These are phyloP conservation scores for Kalmusia sp. DNA, from an alignment of 2,329 filamentous ascomycete species.

Conservation along the genomic window DNA sequence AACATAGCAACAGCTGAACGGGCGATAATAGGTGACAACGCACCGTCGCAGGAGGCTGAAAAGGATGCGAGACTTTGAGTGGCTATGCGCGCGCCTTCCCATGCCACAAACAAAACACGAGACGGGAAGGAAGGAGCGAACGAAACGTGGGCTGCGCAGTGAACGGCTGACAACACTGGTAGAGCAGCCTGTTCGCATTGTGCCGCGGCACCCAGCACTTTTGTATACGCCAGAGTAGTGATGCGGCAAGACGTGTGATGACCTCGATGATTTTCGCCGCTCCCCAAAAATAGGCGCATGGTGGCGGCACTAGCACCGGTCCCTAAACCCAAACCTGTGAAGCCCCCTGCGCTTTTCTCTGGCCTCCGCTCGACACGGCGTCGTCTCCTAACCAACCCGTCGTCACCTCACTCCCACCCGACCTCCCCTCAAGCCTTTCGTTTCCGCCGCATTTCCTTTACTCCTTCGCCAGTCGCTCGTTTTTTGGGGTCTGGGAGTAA, in stretches of 20 bases:
- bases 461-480: slow-evolving; percentile 46
- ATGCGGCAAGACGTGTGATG: not conserved
- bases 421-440: slow-evolving; percentile 10
- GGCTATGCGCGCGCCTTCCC: slow-evolving; percentile 2
- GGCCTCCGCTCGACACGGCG: slow-evolving; percentile 8
- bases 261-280: slow-evolving; percentile 11
- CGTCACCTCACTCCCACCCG: slow-evolving; percentile 23
- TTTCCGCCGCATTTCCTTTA: slow-evolving; percentile 17
- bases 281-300: slow-evolving; percentile 17
- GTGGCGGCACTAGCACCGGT: slow-evolving; percentile 16
- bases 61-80: not conserved
- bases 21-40: slow-evolving; percentile 9
- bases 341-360: slow-evolving; percentile 19
- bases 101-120: slow-evolving; percentile 2
- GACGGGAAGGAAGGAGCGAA: not conserved
- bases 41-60: slow-evolving; percentile 14
- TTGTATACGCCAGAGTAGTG: not conserved
- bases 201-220: too few species aligned
- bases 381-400: slow-evolving; percentile 8
- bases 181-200: not conserved
- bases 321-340: slow-evolving; percentile 8
- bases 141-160: too few species aligned
- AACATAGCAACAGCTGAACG: not conserved
- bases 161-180: too few species aligned
- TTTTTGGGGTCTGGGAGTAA: slow-evolving; percentile 34